Percentiles rank a stretch among this genome's conserved stretches.
Conservation (phyloP, 2,329 filamentous ascomycete genomes). For the Westerdykella sp. region DNA sequence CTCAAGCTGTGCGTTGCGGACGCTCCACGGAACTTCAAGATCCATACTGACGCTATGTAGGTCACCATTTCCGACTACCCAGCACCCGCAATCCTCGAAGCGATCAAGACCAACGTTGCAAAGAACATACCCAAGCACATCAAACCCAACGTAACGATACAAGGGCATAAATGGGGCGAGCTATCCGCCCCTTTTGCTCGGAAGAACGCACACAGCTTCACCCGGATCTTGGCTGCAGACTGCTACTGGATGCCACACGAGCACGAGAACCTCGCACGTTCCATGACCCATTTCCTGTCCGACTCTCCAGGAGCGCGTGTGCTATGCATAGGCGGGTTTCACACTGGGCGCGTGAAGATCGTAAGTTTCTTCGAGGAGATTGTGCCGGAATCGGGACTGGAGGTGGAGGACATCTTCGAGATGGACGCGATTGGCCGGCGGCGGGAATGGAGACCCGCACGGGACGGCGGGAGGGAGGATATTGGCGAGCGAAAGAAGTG, state of each 20-base stretch:
- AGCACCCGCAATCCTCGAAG: slow-evolving; percentile 52
- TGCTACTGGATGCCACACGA: slow-evolving; percentile 71
- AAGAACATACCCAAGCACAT: slow-evolving; percentile 45
- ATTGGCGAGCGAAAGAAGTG: slow-evolving; percentile 60
- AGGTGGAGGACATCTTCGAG: slow-evolving; percentile 62
- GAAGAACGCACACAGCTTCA: slow-evolving; percentile 43
- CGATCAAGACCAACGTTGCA: slow-evolving; percentile 53
- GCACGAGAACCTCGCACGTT: slow-evolving; percentile 59
- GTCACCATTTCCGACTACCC: slow-evolving; percentile 65
- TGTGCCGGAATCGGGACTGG: slow-evolving; percentile 46
- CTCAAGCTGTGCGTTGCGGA: slow-evolving; percentile 30
- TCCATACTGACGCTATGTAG: slow-evolving; percentile 14
- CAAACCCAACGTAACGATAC: slow-evolving; percentile 39
- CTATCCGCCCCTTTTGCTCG: slow-evolving; percentile 39
- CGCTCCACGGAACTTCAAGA: neutral
- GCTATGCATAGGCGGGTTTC: slow-evolving; percentile 65
- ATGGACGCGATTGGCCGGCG: slow-evolving; percentile 59
- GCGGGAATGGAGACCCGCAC: slow-evolving; percentile 51
- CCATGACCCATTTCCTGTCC: slow-evolving; percentile 57
- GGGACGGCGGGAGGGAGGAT: slow-evolving; percentile 57
- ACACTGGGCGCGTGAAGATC: slow-evolving; percentile 62
- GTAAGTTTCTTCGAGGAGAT: slow-evolving; percentile 57
- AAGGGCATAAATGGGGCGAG: slow-evolving; percentile 62
- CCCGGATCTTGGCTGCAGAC: slow-evolving; percentile 62
- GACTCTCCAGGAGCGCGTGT: slow-evolving; percentile 44